Evolutionary conservation across 192 early-diverging fungal genomes (phyloP).

Genomic region (Mortierella antarctica): DNA sequence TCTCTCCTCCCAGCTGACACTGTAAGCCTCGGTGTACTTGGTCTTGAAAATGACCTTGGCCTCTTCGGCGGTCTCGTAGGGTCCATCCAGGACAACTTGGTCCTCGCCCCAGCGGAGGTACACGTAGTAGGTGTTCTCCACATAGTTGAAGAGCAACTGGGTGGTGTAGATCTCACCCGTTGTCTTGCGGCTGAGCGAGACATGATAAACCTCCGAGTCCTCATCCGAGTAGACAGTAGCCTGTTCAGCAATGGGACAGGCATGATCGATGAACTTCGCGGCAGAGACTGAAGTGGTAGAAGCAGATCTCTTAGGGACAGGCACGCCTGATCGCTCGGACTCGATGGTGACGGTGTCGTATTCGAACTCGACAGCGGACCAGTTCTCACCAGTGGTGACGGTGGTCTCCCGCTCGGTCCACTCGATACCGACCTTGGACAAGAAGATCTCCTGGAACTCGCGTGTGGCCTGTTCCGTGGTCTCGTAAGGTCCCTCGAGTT

Average conservation of each 20-base stretch:
- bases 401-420: constrained; percentile 28
- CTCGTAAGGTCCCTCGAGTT: constrained; percentile 43
- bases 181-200: constrained; percentile 10
- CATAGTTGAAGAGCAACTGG: constrained; percentile 41
- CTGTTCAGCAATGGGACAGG: constrained; percentile 26
- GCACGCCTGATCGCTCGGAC: constrained; percentile 4
- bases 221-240: constrained; percentile 10
- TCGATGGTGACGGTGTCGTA: constrained; percentile 33
- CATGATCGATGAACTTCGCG: constrained; percentile 18
- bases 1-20: constrained; percentile 33
- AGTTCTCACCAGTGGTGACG: constrained; percentile 19
- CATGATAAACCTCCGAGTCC: constrained; percentile 25
- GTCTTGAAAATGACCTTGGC: constrained; percentile 32
- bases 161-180: constrained; percentile 27
- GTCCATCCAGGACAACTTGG: constrained; percentile 20
- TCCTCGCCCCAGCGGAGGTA: constrained; percentile 32
- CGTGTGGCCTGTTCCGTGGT: constrained; percentile 22
- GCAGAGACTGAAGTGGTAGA: neutral
- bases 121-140: constrained; percentile 42
- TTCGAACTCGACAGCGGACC: constrained; percentile 33
- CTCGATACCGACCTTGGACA: constrained; percentile 27
- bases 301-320: neutral
- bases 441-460: constrained; percentile 46
- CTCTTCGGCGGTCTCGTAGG: constrained; percentile 28
- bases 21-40: constrained; percentile 26